Evolutionary conservation across 345 rosid species (phyloP), one percentile per base, ranked within the genome.

Genomic region (Leavenworthia alabamica): DNA sequence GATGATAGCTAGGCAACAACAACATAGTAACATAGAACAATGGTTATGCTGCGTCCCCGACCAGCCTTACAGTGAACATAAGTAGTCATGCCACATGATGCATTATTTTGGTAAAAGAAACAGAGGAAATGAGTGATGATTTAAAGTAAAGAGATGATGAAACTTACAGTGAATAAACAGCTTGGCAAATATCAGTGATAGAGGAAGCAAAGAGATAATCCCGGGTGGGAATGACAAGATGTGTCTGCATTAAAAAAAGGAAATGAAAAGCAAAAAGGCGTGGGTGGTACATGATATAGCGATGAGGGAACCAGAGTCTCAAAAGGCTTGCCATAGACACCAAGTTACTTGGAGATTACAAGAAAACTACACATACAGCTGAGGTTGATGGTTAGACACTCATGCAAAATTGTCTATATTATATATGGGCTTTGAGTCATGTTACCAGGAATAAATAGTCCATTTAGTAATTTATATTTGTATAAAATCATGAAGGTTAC

Each of bases 11-110:
- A 26, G 40, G 28, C 15, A 59, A 83, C 96, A 80, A 88, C 15
- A 59, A 83, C 96, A 80, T 85, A 73, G 67, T 85, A 85, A 71
- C 93, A 85, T 33, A 88, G 90, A 71, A 83, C 90, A 57, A 88
- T 71, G 52, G 96, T 88, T 1, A 90, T 88, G 71, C 92, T 88
- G 66, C 92, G 78, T 76, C 96, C 92, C 17, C 90, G 77, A 26
- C 93, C 96, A 68, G 96, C 93, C 78, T 88, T 88, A 71, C 96
- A 85, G 61, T 88, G 96, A 52, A 85, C 92, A 75, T 88, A 83
- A 26, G 96, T 85, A 27, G 82, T 83, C 71, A 67, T 80, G 49
- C 90, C 83, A 61, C 56, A 50, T 23, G 73, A 68, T 22, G 88
- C 73, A 57, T 82, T 85, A 63, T 70, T 90, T 85, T 52, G 3